Evolutionary conservation across 2,329 filamentous ascomycete genomes (phyloP), one percentile per base, ranked within the genome.

Genomic region (Ophiostoma himal-ulmi): DNA sequence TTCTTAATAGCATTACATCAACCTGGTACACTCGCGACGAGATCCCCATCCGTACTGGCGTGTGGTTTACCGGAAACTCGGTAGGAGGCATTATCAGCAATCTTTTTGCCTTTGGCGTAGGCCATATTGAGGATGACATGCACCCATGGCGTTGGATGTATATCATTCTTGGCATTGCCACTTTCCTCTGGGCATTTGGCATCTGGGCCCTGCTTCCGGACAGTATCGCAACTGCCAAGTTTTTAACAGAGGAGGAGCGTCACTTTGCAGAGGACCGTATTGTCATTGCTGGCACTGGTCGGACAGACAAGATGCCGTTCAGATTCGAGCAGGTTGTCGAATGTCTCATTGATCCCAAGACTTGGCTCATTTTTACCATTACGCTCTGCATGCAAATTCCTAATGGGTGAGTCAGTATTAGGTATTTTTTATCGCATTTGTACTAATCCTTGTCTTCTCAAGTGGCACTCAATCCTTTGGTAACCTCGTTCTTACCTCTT

Each of bases 91-190:
- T 44, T 5, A 48, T 67, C 39, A 67, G 65, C 65, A 67, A 67
- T 48, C 26, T 67, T 1, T 44, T 67, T 30, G 65, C 65, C n/a
- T 67, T 44, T 48, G 65, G 65, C 13, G 65, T 67, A 13, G 65
- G 65, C 20, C 65, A 67, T 48, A 67, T 67, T 17, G 20, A 67
- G 14, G 65, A 67, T 10, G 13, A 67, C 22, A 30, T 67, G n/a
- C 65, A 67, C 36, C 65, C 65, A 5, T 67, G 65, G 65, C 65
- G 65, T 5, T 67, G 65, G 65, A 67, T 67, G 65, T 67, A 67
- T 39, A 67, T 67, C 8, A 48, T 67, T 11, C 62, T 65, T 4
- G 62, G 62, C 6, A 39, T 67, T 48, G n/a, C 37, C 34, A 67
- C 65, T 3, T 67, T 67, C n/a, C 13, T 67, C 1, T 67, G 65